Evolutionary conservation across 2,329 filamentous ascomycete genomes (phyloP).

Genomic region (Rhexocercosporidium sp.): DNA sequence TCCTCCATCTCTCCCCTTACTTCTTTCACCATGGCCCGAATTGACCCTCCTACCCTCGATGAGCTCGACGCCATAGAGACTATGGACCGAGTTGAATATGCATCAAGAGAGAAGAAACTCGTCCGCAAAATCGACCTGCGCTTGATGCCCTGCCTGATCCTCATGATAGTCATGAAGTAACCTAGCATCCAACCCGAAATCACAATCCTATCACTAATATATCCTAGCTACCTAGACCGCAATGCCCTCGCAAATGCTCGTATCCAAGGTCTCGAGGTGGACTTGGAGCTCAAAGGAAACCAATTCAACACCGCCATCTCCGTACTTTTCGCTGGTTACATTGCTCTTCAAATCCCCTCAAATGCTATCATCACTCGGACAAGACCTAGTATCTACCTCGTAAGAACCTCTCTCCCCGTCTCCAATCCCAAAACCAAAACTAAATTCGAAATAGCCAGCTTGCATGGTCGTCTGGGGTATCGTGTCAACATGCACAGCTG

Average conservation of each 20-base stretch:
- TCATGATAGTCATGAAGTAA: slow-evolving; percentile 31
- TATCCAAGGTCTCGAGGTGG: slow-evolving; percentile 31
- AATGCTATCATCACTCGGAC: slow-evolving; percentile 46
- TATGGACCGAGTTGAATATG: slow-evolving; percentile 19
- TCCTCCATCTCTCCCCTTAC: background rate
- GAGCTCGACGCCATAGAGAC: slow-evolving; percentile 14
- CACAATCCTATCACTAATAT: background rate
- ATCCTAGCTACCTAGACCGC: slow-evolving; percentile 42
- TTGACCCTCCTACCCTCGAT: slow-evolving; percentile 5
- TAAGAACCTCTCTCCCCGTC: slow-evolving; percentile 24
- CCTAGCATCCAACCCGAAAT: background rate
- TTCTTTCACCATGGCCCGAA: background rate
- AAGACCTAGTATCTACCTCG: slow-evolving; percentile 38
- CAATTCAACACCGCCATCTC: slow-evolving; percentile 41
- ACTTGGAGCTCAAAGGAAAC: slow-evolving; percentile 45
- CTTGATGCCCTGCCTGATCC: slow-evolving; percentile 29
- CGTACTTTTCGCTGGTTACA: slow-evolving; percentile 40
- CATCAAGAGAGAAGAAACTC: slow-evolving; percentile 23
- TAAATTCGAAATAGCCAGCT: slow-evolving; percentile 3
- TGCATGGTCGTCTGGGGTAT: slow-evolving; percentile 29
- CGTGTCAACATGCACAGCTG: slow-evolving; percentile 52
- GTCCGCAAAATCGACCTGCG: slow-evolving; percentile 30
- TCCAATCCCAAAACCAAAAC: slow-evolving; percentile 41
- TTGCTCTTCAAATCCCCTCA: slow-evolving; percentile 45
- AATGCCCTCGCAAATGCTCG: slow-evolving; percentile 36